A percentile compares a stretch with the other conserved stretches of the same genome.
These are phyloP conservation scores for Balamuthia mandrillaris DNA, from an alignment of 208 protist genomes.

Conservation along the genomic window DNA sequence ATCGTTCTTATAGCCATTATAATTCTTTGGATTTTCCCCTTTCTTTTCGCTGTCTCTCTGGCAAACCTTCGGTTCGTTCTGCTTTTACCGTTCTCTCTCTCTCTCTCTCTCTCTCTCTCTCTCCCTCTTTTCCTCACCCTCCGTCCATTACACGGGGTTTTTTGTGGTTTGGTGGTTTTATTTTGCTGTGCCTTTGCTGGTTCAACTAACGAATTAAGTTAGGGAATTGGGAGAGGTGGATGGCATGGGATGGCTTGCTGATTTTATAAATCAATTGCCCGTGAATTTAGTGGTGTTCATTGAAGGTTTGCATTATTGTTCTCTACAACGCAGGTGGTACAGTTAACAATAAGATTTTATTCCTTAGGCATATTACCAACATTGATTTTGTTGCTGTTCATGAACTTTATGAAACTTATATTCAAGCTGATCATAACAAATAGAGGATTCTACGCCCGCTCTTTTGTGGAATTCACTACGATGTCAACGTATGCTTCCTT, in stretches of 20 bases:
- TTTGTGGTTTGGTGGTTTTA: too few relatives aligned
- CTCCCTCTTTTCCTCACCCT: too few relatives aligned
- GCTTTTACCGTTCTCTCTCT: too few relatives aligned
- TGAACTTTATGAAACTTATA: neutral
- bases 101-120: too few relatives aligned
- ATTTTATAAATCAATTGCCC: neutral
- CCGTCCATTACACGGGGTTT: too few relatives aligned
- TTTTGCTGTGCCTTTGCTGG: too few relatives aligned
- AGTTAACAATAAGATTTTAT: neutral
- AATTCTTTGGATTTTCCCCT: too few relatives aligned
- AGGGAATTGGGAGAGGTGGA: neutral
- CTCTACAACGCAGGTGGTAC: neutral
- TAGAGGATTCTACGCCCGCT: constrained; percentile 7
- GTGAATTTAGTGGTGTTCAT: neutral
- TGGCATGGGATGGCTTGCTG: neutral
- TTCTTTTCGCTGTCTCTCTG: too few relatives aligned
- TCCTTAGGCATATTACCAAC: neutral
- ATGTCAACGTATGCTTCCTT: constrained; percentile 30
- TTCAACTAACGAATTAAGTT: neutral
- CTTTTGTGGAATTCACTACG: constrained; percentile 6
- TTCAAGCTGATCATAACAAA: neutral
- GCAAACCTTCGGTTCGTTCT: too few relatives aligned
- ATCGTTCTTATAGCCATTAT: too few relatives aligned
- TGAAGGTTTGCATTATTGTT: neutral
- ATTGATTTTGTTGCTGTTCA: constrained; percentile 18